These are phyloP conservation scores for Hymenoscyphus infarciens DNA, from an alignment of 2,329 filamentous ascomycete species.

Conservation along the genomic window DNA sequence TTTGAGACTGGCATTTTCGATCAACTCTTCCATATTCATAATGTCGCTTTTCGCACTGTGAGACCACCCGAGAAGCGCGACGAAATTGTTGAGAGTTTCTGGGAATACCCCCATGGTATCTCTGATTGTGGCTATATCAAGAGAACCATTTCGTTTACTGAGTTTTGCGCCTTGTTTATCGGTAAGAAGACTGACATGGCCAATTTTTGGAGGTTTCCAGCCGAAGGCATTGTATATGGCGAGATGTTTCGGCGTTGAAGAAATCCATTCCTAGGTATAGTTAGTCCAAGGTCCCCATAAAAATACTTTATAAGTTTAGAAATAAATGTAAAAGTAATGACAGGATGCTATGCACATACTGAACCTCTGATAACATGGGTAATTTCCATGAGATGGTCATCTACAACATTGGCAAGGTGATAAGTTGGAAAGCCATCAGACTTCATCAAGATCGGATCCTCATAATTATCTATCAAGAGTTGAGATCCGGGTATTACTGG, in stretches of 20 bases:
- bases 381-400: slow-evolving; percentile 93
- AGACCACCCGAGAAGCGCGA: slow-evolving; percentile 81
- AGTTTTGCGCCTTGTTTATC: slow-evolving; percentile 69
- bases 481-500: slow-evolving; percentile 37
- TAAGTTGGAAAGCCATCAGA: slow-evolving; percentile 92
- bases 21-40: slow-evolving; percentile 66
- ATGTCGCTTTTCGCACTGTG: slow-evolving; percentile 65
- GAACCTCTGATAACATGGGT: slow-evolving; percentile 92
- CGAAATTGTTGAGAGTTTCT: slow-evolving; percentile 72
- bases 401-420: slow-evolving; percentile 94
- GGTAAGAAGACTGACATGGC: slow-evolving; percentile 74
- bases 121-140: slow-evolving; percentile 56
- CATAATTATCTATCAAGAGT: slow-evolving; percentile 41
- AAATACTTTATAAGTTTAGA: not conserved
- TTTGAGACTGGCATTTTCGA: slow-evolving; percentile 72
- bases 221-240: slow-evolving; percentile 73
- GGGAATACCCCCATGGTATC: slow-evolving; percentile 57
- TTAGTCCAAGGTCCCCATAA: not conserved
- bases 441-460: slow-evolving; percentile 89
- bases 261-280: slow-evolving; percentile 75
- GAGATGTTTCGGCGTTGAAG: slow-evolving; percentile 80
- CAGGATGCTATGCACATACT: slow-evolving; percentile 42
- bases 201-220: slow-evolving; percentile 71
- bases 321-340: not conserved
- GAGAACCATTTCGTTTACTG: slow-evolving; percentile 76